Evolutionary conservation across 306 rosid genomes (phyloP).

Genomic region (Clitoria ternatea): DNA sequence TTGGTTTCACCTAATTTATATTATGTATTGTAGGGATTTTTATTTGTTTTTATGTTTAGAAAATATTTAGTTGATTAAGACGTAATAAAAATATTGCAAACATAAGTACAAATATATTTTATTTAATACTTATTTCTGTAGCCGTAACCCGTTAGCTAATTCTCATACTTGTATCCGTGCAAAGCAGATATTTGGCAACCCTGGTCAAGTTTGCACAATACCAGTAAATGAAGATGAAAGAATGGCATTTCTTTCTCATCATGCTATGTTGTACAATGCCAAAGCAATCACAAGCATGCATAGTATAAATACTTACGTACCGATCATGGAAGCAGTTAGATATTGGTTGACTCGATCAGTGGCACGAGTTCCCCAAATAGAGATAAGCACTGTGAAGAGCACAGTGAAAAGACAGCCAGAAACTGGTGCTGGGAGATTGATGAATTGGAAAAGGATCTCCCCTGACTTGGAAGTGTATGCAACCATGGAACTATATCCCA

Average conservation of each 20-base stretch:
- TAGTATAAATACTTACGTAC: constrained; percentile 21
- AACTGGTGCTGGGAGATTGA: constrained; percentile 58
- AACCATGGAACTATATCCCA: constrained; percentile 61
- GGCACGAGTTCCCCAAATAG: constrained; percentile 51
- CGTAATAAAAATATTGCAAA: too few species aligned
- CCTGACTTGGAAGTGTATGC: constrained; percentile 73
- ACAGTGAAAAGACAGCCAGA: constrained; percentile 51
- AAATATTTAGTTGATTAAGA: too few species aligned
- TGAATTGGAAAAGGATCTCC: constrained; percentile 50
- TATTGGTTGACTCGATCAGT: constrained; percentile 64
- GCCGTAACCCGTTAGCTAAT: too few species aligned
- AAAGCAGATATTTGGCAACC: background rate
- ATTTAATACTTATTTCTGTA: too few species aligned
- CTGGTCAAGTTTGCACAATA: background rate
- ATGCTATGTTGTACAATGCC: background rate
- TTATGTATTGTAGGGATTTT: too few species aligned
- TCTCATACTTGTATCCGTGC: too few species aligned
- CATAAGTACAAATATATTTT: too few species aligned
- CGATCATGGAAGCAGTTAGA: constrained; percentile 67
- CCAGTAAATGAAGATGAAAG: too few species aligned
- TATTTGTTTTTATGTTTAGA: too few species aligned
- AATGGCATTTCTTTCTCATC: too few species aligned
- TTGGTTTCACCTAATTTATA: too few species aligned
- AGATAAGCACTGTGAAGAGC: constrained; percentile 54
- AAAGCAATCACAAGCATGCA: background rate